phyloP scores from a whole-genome alignment of 2,329 filamentous ascomycete species.

The Epichloe sibirici region DNA sequence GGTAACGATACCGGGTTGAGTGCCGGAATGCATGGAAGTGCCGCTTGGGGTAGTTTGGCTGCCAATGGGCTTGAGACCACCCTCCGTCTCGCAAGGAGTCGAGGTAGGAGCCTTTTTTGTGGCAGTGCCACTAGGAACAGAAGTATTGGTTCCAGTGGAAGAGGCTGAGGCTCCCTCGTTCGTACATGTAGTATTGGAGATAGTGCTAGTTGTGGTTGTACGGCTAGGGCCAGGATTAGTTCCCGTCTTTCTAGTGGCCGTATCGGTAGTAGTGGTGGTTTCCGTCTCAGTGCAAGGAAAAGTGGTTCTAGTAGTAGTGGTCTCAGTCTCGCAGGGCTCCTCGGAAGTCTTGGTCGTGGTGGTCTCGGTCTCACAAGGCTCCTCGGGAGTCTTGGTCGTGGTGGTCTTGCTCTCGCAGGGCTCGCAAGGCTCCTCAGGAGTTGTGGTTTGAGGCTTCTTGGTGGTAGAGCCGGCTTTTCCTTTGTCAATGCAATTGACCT shows the following conservation, averaged over 20 bases:
- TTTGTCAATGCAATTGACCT: slow-evolving; percentile 3
- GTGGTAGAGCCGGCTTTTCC: background rate
- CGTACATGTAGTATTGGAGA: too few relatives aligned
- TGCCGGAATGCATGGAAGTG: background rate
- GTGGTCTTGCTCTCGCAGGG: background rate
- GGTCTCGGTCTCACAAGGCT: background rate
- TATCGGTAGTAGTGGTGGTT: background rate
- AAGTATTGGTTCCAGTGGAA: too few relatives aligned
- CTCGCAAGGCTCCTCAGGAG: background rate
- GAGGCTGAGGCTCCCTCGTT: too few relatives aligned
- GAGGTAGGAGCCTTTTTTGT: background rate
- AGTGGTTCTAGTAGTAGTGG: background rate
- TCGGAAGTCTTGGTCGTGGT: background rate
- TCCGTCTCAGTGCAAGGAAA: background rate
- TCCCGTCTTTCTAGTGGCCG: background rate
- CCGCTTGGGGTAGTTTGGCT: background rate
- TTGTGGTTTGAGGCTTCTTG: background rate
- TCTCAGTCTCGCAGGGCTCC: background rate
- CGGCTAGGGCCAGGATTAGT: background rate
- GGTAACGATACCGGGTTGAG: background rate
- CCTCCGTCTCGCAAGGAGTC: background rate
- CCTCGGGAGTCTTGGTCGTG: background rate
- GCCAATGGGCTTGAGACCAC: background rate
- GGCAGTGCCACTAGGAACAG: background rate
- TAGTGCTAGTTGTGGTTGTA: background rate